Evolutionary conservation across 495 filamentous ascomycete species (phyloP).

Genomic region (Xylaria telfairii): DNA sequence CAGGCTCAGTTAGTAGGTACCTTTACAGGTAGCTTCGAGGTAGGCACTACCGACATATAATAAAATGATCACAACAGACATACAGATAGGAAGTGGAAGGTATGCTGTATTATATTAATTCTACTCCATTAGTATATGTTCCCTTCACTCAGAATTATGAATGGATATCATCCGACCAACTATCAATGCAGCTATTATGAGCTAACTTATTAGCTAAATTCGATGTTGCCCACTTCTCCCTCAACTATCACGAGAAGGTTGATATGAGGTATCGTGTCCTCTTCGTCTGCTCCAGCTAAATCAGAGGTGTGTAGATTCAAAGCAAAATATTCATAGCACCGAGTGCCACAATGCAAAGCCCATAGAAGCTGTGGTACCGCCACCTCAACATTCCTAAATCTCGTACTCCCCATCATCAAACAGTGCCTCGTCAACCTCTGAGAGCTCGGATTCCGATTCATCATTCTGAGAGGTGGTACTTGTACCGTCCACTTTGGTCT

Average conservation of each 20-base stretch:
- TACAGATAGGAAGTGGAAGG: neutral
- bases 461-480: neutral
- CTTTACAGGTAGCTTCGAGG: no score
- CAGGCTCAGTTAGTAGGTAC: no score
- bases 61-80: no score
- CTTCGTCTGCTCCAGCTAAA: neutral
- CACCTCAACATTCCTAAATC: neutral
- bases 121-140: neutral
- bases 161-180: neutral
- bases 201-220: slow-evolving; percentile 5
- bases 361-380: neutral
- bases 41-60: no score
- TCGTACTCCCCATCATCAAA: neutral
- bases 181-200: neutral
- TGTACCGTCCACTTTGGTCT: slow-evolving; percentile 7
- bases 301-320: neutral
- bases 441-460: slow-evolving; percentile 4
- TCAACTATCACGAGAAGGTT: neutral
- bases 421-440: slow-evolving; percentile 11
- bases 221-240: neutral
- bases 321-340: neutral
- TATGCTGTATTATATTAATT: neutral
- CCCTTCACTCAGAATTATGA: neutral
- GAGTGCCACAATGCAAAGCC: neutral
- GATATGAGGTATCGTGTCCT: neutral